These are phyloP conservation scores for Fomitopsis schrenkii DNA, from an alignment of 1,284 basidiomycete species.

Conservation along the genomic window DNA sequence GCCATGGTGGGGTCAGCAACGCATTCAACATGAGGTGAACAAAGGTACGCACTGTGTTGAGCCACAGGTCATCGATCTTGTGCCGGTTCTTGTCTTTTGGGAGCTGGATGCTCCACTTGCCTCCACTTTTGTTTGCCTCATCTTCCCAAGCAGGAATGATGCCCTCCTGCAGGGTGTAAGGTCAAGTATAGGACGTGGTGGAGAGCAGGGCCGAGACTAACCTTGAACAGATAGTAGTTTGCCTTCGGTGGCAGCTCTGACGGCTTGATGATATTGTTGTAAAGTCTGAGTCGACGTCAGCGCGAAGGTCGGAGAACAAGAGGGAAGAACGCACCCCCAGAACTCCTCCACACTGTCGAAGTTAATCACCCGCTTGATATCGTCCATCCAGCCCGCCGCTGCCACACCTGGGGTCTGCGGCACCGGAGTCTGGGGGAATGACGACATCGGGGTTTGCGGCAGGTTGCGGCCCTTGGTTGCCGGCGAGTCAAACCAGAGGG, in stretches of 20 bases:
- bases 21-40: constrained; percentile 3
- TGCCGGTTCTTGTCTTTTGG: constrained; percentile 90
- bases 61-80: constrained; percentile 94
- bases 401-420: constrained; percentile 62
- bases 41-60: constrained; percentile 76
- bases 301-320: not conserved
- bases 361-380: constrained; percentile 90
- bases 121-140: constrained; percentile 91
- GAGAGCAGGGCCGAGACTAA: constrained; percentile 16
- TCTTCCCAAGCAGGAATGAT: constrained; percentile 98
- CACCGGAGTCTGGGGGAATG: constrained; percentile 72
- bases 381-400: constrained; percentile 93
- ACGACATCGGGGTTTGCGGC: constrained; percentile 79
- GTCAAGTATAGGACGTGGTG: constrained; percentile 1
- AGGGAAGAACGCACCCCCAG: constrained; percentile 71
- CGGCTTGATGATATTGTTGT: constrained; percentile 98
- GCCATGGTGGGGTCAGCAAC: not conserved
- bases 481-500: constrained; percentile 95
- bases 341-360: constrained; percentile 97
- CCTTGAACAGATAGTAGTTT: constrained; percentile 99
- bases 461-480: constrained; percentile 83
- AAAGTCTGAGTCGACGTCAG: constrained; percentile 52
- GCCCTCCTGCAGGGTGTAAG: constrained; percentile 56
- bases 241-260: constrained; percentile 92
- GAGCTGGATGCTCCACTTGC: constrained; percentile 98